Base-by-base conservation (phyloP, 345 rosid genomes). In the Dipteronia sinensis region DNA sequence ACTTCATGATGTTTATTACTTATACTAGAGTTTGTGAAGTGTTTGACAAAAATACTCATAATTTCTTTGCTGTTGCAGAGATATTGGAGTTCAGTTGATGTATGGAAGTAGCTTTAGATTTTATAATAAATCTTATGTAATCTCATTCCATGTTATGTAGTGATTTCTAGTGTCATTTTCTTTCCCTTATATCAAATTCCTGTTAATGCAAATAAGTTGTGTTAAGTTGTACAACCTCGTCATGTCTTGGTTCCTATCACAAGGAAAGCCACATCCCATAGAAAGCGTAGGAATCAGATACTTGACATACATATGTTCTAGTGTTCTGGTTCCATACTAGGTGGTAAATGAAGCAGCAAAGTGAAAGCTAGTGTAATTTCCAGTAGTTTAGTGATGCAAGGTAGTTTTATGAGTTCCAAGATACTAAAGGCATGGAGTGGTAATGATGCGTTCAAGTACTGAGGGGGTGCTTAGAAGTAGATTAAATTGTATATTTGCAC, bases 1-100 rank as follows among this genome's bases (percentile, higher is more conserved):
- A 49, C 25, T 46, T 25, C 11, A 72, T 63, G 42, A 29, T 66
- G 20, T 75, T 56, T 19, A 67, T n/a, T 82, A 44, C 63, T n/a
- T 75, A 19, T 29, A 65, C 20, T 59, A 15, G 20, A 51, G 22
- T 67, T 53, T 40, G 8, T 68, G 67, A 38, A 68, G 73, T 76
- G 12, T 53, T n/a, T 51, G 63, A 46, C 10, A 22, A 40, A 71
- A 61, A 17, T 49, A 38, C 19, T 15, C 38, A 15, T 58, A 6
- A 9, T 22, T 22, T 73, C 62, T 20, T 38, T 2, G 17, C 55
- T 34, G 20, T 12, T 72, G 66, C 44, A 49, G 47, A 23, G 49
- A 2, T 49, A 23, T 65, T 44, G 17, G 2, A 22, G n/a, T 34
- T 38, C 42, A 34, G 65, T 56, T 56, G 29, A 10, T 23, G 16